Percentiles rank a stretch among this genome's conserved stretches.
Conservation (phyloP, 345 rosid genomes). For the Euphorbia lathyris region DNA sequence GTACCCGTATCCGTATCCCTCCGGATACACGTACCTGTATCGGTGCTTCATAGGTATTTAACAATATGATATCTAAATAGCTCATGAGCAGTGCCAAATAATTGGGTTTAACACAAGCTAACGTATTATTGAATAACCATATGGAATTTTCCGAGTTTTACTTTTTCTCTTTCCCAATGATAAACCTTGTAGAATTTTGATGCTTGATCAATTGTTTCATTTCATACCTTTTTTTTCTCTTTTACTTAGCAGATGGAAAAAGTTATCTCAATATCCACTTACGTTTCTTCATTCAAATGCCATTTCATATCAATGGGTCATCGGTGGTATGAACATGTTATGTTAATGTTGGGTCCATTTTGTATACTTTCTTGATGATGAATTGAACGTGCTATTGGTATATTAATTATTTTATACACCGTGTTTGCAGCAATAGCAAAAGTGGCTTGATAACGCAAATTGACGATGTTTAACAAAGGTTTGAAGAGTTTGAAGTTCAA, state of each 20-base stretch:
- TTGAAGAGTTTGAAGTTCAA: background rate
- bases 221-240: background rate
- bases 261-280: slow-evolving; percentile 82
- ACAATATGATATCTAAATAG: background rate
- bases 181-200: too few relatives aligned
- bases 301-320: slow-evolving; percentile 96
- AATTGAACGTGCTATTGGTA: background rate
- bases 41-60: too few relatives aligned
- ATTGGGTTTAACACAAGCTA: background rate
- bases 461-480: slow-evolving; percentile 62
- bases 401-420: slow-evolving; percentile 6
- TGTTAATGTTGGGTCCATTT: background rate
- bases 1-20: too few relatives aligned
- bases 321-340: slow-evolving; percentile 68
- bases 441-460: slow-evolving; percentile 89
- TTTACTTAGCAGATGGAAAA: slow-evolving; percentile 49
- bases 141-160: background rate
- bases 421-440: slow-evolving; percentile 80
- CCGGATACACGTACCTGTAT: too few relatives aligned
- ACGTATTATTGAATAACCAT: background rate
- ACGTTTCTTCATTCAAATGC: slow-evolving; percentile 99
- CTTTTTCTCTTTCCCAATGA: background rate
- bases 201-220: slow-evolving; percentile 13
- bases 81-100: background rate
- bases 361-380: background rate